Base-by-base conservation (phyloP, 441 rosid genomes). In the Jatropha multifida region DNA sequence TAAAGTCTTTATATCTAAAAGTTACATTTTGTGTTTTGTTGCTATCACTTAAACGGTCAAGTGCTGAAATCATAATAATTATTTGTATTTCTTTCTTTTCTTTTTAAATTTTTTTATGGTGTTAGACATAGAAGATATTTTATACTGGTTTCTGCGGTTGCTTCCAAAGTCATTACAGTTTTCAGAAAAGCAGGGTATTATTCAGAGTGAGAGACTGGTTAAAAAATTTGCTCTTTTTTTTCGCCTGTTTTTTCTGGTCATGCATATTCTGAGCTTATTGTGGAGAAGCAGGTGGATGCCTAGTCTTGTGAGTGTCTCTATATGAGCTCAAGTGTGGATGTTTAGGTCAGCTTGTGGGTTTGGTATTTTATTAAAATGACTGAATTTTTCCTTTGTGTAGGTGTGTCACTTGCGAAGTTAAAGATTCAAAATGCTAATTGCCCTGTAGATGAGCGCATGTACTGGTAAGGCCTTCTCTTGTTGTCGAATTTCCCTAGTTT, bases 381-480 rank as follows among this genome's bases (percentile, higher is more conserved):
- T 44, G 15, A 11, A 23, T 51, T 5, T 48, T 52, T 60, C 65
- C 58, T 69, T 68, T 80, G 62, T 46, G 61, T 81, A 89, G 92
- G 93, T 59, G n/a, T 81, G 52, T 51, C 83, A 15, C 79, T 46
- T 54, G 79, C 68, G 51, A 80, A 82, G 49, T 59, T 85, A 55
- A 51, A 72, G 32, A 72, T 85, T 42, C 65, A 66, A 64, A 80
- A 71, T 55, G 89, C 88, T 26, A 38, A 62, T 42, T 86, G 83
- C 76, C 20, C 37, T 17, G 0, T 0, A 4, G 55, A 77, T 71
- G 93, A 89, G 65, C 92, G 88, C 77, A 80, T 83, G 40, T 88
- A 79, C 72, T 88, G 91, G 94, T 87, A 78, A 40, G 40, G 23
- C 26, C 52, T 62, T 55, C 56, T 68, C 8, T 71, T 7, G 40